A percentile compares a stretch with the other conserved stretches of the same genome.
These are phyloP conservation scores for Acacia acuminata DNA, from an alignment of 306 rosid genomes.

Conservation along the genomic window DNA sequence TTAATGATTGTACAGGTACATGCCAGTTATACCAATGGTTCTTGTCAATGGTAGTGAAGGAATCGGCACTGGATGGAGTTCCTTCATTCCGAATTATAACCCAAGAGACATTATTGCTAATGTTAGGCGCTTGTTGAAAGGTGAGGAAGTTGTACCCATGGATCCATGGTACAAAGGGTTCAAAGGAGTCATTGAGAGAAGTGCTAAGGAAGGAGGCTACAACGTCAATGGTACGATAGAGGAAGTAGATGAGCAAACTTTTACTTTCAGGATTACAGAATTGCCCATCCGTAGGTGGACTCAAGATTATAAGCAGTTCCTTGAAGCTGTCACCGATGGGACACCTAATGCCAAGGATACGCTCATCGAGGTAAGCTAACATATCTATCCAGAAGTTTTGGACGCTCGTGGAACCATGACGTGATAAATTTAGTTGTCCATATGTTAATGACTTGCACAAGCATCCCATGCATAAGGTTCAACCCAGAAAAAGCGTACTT, in stretches of 20 bases:
- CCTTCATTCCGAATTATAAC: conserved; percentile 86
- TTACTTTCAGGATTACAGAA: conserved; percentile 59
- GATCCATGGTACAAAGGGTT: conserved; percentile 98
- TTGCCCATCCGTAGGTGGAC: conserved; percentile 92
- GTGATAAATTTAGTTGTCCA: background rate
- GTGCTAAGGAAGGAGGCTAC: conserved; percentile 69
- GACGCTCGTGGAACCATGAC: background rate
- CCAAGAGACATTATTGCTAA: conserved; percentile 88
- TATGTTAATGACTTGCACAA: background rate
- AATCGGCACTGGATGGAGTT: conserved; percentile 94
- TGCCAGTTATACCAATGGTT: conserved; percentile 84
- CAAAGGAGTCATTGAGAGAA: conserved; percentile 70
- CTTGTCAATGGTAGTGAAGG: conserved; percentile 98
- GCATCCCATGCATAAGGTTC: background rate
- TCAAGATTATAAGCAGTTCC: conserved; percentile 85
- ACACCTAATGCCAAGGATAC: conserved; percentile 79
- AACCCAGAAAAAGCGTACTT: background rate
- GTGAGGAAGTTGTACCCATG: conserved; percentile 70
- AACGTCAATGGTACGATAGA: conserved; percentile 60
- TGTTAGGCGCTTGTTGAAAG: conserved; percentile 66
- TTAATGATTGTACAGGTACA: conserved; percentile 53
- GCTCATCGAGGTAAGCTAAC: conserved; percentile 62
- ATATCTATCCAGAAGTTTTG: background rate
- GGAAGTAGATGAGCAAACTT: conserved; percentile 60
- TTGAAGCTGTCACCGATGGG: conserved; percentile 71